Conservation (phyloP, 805 yeast species). For the Yamadazyma kitorensis region DNA sequence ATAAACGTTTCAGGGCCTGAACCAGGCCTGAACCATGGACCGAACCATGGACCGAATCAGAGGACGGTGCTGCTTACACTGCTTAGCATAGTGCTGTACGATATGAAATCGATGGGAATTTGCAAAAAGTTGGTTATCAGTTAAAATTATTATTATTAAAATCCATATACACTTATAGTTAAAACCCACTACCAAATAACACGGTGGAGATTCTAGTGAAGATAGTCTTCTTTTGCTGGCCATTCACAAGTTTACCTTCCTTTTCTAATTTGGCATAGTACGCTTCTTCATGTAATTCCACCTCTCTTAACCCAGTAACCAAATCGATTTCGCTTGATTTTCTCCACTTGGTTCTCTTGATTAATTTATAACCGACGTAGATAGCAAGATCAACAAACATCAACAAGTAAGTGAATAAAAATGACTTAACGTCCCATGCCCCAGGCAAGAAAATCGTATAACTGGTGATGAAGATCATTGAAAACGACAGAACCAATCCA, state of each 20-base stretch:
- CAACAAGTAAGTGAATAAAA: conserved; percentile 43
- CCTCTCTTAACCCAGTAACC: conserved; percentile 35
- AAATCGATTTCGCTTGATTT: conserved; percentile 35
- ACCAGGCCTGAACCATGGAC: too few relatives aligned
- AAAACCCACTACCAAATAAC: too few relatives aligned
- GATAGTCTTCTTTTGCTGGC: too few relatives aligned
- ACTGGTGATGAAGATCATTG: conserved; percentile 32
- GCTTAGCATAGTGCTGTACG: too few relatives aligned
- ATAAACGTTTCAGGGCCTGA: too few relatives aligned
- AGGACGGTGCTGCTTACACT: too few relatives aligned
- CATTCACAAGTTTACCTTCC: conserved; percentile 9
- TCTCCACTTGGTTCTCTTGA: conserved; percentile 35
- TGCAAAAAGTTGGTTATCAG: too few relatives aligned
- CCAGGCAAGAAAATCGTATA: conserved; percentile 42
- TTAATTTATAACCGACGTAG: conserved; percentile 33
- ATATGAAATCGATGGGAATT: too few relatives aligned
- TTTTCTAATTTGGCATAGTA: conserved; percentile 30
- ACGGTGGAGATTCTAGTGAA: too few relatives aligned
- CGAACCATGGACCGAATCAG: too few relatives aligned
- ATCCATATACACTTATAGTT: too few relatives aligned
- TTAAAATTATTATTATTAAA: too few relatives aligned
- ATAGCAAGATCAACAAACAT: conserved; percentile 38
- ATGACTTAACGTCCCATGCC: conserved; percentile 34
- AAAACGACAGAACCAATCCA: conserved; percentile 27
- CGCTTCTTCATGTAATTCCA: conserved; percentile 36